phyloP scores from a whole-genome alignment of 768 basidiomycete species.

The Lanmaoa pseudosensibilis region DNA sequence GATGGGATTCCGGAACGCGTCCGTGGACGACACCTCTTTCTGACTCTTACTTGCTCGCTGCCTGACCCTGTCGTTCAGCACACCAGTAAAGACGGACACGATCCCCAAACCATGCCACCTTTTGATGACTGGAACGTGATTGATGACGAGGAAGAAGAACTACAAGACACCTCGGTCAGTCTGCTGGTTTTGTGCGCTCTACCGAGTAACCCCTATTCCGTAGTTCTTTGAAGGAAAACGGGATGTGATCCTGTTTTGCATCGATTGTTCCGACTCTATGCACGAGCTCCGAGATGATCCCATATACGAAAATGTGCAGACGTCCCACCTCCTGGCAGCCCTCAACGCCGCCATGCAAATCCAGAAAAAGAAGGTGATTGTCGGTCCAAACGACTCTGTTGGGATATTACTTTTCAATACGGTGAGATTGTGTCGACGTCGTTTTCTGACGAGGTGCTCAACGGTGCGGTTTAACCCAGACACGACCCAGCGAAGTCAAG shows the following conservation, averaged over 20 bases:
- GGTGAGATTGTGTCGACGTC: conserved; percentile 44
- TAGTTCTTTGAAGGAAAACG: conserved; percentile 71
- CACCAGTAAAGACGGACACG: background rate
- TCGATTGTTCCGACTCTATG: conserved; percentile 94
- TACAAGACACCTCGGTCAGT: conserved; percentile 66
- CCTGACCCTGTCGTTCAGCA: background rate
- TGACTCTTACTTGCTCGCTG: conserved; percentile 1
- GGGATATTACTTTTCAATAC: conserved; percentile 94
- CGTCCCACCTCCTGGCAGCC: conserved; percentile 75
- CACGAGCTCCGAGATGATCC: conserved; percentile 66
- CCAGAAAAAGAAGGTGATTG: conserved; percentile 86
- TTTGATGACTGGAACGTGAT: conserved; percentile 82
- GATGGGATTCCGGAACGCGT: background rate
- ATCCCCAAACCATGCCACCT: conserved; percentile 48
- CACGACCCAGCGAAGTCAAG: conserved; percentile 34
- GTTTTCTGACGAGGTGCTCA: background rate
- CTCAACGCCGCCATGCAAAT: conserved; percentile 84
- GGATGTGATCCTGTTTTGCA: conserved; percentile 92
- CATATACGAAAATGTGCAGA: conserved; percentile 62
- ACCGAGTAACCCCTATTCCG: conserved; percentile 16
- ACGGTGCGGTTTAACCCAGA: conserved; percentile 10
- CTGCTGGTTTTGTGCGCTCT: conserved; percentile 10
- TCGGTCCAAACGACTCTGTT: conserved; percentile 84
- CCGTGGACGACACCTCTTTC: background rate
- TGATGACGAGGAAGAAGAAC: conserved; percentile 79